A percentile compares a stretch with the other conserved stretches of the same genome.
These are phyloP conservation scores for Quercus mongolica DNA, from an alignment of 306 rosid species.

Conservation along the genomic window DNA sequence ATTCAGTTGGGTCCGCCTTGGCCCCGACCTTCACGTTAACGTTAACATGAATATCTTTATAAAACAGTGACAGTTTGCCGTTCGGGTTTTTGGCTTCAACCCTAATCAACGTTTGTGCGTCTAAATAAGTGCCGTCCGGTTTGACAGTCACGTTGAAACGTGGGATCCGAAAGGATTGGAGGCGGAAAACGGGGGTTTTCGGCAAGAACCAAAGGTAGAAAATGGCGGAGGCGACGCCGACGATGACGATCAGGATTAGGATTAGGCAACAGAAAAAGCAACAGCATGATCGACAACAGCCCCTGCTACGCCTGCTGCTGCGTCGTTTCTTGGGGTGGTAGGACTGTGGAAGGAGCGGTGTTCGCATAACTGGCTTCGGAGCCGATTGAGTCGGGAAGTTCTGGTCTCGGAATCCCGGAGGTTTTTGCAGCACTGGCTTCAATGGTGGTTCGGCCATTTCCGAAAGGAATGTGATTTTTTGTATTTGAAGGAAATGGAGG, in stretches of 20 bases:
- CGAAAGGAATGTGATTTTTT: neutral
- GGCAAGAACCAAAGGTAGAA: slow-evolving; percentile 61
- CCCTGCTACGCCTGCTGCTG: slow-evolving; percentile 25
- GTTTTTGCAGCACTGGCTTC: slow-evolving; percentile 57
- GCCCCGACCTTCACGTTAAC: slow-evolving; percentile 19
- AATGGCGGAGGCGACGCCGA: slow-evolving; percentile 33
- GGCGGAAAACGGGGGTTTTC: slow-evolving; percentile 47
- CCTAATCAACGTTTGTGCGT: slow-evolving; percentile 33
- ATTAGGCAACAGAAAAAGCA: slow-evolving; percentile 43
- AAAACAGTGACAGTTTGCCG: slow-evolving; percentile 35
- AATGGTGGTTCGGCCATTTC: slow-evolving; percentile 36
- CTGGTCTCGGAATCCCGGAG: slow-evolving; percentile 64
- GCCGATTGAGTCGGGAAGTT: neutral
- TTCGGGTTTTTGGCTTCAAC: slow-evolving; percentile 61
- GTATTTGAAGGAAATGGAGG: too few species aligned
- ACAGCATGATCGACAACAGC: slow-evolving; percentile 44
- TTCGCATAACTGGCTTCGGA: slow-evolving; percentile 29
- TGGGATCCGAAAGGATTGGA: slow-evolving; percentile 49
- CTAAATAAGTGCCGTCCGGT: slow-evolving; percentile 41
- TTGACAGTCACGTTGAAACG: slow-evolving; percentile 38
- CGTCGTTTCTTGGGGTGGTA: slow-evolving; percentile 28
- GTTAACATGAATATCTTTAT: neutral
- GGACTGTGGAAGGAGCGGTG: slow-evolving; percentile 36
- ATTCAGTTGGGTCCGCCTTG: neutral
- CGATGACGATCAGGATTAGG: slow-evolving; percentile 31